phyloP scores from a whole-genome alignment of 352 stramenopile genomes.

The Paralagenidium karlingii region DNA sequence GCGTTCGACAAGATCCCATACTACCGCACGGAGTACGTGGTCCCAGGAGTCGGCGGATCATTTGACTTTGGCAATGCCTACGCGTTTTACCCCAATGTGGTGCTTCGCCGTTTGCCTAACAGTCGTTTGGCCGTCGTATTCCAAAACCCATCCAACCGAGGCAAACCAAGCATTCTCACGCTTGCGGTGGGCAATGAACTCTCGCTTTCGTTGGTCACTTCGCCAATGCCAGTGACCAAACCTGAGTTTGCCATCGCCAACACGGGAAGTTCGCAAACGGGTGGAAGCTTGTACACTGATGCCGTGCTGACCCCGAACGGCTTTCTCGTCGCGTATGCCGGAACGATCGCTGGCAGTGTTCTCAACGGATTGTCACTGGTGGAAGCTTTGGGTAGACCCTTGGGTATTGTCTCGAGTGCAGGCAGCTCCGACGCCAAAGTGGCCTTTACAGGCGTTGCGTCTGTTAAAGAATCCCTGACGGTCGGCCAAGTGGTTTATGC shows the following conservation, averaged over 20 bases:
- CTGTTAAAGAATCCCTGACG: too few relatives aligned
- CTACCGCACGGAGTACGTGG: slow-evolving; percentile 56
- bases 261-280: slow-evolving; percentile 35
- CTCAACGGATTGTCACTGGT: too few relatives aligned
- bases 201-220: slow-evolving; percentile 33
- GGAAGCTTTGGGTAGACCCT: slow-evolving; percentile 49
- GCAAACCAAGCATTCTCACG: slow-evolving; percentile 64
- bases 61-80: slow-evolving; percentile 56
- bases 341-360: slow-evolving; percentile 39
- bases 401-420: slow-evolving; percentile 69
- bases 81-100: slow-evolving; percentile 58
- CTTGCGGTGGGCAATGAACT: slow-evolving; percentile 49
- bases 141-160: slow-evolving; percentile 61
- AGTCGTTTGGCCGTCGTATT: slow-evolving; percentile 50
- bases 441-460: slow-evolving; percentile 45
- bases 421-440: slow-evolving; percentile 36
- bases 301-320: slow-evolving; percentile 34
- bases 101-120: slow-evolving; percentile 32
- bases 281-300: slow-evolving; percentile 37
- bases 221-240: slow-evolving; percentile 54
- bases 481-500: too few relatives aligned
- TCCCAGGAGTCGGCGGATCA: slow-evolving; percentile 33
- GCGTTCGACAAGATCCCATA: slow-evolving; percentile 28
- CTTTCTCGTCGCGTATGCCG: slow-evolving; percentile 43
- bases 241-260: slow-evolving; percentile 49